Conservation (phyloP, 2,329 filamentous ascomycete genomes). For the Penicillium concentricum region DNA sequence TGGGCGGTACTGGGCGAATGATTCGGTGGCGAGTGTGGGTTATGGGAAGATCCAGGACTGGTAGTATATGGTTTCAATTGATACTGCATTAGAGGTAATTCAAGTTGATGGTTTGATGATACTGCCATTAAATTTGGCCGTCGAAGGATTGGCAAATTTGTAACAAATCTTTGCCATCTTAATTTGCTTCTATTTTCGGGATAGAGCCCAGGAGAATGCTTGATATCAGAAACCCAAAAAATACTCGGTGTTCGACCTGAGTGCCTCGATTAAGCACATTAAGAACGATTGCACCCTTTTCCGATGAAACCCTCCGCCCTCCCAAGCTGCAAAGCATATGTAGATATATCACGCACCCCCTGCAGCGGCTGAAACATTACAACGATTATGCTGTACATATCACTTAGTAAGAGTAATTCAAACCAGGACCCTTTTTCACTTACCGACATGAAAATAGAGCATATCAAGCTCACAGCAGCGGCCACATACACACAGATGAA, state of each 20-base stretch:
- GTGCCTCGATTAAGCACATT: too few species aligned
- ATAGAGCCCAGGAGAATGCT: too few species aligned
- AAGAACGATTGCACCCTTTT: too few species aligned
- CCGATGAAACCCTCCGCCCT: too few species aligned
- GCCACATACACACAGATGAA: constrained; percentile 1
- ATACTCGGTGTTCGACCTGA: too few species aligned
- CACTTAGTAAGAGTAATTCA: neutral
- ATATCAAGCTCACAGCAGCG: neutral
- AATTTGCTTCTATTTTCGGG: too few species aligned
- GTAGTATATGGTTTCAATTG: neutral
- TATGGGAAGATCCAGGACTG: neutral
- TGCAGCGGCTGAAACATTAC: neutral
- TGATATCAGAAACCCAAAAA: too few species aligned
- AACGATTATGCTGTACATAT: neutral
- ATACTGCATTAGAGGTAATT: too few species aligned
- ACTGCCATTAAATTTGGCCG: too few species aligned
- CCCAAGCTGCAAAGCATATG: neutral
- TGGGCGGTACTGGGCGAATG: constrained; percentile 1
- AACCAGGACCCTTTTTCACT: neutral
- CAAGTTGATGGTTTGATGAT: too few species aligned
- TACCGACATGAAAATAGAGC: neutral
- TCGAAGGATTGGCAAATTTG: too few species aligned
- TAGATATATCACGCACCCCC: neutral
- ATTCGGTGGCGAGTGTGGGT: neutral
- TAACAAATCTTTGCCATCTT: too few species aligned